These are phyloP conservation scores for Gastrolobium villosum DNA, from an alignment of 306 rosid species.

Conservation along the genomic window DNA sequence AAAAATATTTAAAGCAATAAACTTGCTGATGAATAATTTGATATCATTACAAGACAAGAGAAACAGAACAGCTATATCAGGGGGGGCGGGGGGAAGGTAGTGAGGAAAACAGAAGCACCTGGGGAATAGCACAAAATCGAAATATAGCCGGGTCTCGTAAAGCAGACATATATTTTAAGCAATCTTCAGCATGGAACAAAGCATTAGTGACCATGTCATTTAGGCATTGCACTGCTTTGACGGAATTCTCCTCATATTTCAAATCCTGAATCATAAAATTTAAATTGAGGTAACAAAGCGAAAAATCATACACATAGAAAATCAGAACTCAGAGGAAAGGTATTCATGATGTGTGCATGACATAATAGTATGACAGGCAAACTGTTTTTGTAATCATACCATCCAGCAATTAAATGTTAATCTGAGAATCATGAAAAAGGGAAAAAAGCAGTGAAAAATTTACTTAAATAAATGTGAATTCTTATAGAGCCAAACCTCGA, in stretches of 20 bases:
- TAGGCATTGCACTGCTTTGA: constrained; percentile 90
- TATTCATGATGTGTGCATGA: neutral
- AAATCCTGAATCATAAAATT: constrained; percentile 67
- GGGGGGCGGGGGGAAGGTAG: neutral
- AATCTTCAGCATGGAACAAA: constrained; percentile 77
- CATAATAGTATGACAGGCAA: constrained; percentile 14
- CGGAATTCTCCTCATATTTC: constrained; percentile 82
- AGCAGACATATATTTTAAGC: constrained; percentile 81
- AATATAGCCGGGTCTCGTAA: constrained; percentile 72
- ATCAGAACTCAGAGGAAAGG: constrained; percentile 17
- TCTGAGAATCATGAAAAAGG: constrained; percentile 13
- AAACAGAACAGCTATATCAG: constrained; percentile 25
- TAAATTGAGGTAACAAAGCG: constrained; percentile 33
- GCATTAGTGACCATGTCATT: constrained; percentile 97
- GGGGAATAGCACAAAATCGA: constrained; percentile 97
- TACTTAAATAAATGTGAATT: constrained; percentile 30
- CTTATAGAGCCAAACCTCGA: constrained; percentile 73
- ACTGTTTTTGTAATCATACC: constrained; percentile 28
- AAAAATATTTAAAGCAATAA: constrained; percentile 19
- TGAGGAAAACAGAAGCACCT: constrained; percentile 65
- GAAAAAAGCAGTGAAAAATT: constrained; percentile 30
- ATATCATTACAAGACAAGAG: constrained; percentile 38
- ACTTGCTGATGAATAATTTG: constrained; percentile 34
- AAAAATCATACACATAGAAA: constrained; percentile 6
- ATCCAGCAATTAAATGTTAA: constrained; percentile 26